Evolutionary conservation across 2,329 filamentous ascomycete genomes (phyloP).

Genomic region (Ilyonectria mors-panacis): DNA sequence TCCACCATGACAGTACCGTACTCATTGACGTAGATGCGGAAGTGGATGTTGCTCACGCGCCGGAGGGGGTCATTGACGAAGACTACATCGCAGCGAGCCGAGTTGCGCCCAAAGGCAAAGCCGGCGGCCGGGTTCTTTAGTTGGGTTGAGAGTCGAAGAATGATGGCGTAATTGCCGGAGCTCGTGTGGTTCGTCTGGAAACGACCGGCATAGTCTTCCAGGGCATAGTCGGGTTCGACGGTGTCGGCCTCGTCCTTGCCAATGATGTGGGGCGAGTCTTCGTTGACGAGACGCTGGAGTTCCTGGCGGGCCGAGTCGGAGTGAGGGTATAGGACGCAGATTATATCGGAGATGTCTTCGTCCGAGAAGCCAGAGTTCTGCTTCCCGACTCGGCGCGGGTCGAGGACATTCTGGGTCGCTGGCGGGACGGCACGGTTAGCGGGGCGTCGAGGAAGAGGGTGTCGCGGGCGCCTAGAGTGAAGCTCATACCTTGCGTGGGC

Average conservation of each 20-base stretch:
- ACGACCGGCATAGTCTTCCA: slow-evolving; percentile 64
- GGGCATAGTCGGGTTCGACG: slow-evolving; percentile 66
- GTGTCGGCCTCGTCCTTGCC: slow-evolving; percentile 64
- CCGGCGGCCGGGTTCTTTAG: slow-evolving; percentile 79
- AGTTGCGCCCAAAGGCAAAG: slow-evolving; percentile 89
- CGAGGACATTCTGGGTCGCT: slow-evolving; percentile 85
- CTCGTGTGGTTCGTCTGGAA: slow-evolving; percentile 63
- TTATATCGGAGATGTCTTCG: slow-evolving; percentile 87
- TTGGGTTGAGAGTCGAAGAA: slow-evolving; percentile 82
- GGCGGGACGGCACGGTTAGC: slow-evolving; percentile 34
- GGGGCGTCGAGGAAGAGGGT: slow-evolving; percentile 10
- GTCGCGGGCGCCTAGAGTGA: slow-evolving; percentile 13
- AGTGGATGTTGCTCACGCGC: slow-evolving; percentile 94
- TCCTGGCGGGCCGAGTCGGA: slow-evolving; percentile 81
- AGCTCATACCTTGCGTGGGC: slow-evolving; percentile 58
- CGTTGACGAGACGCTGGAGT: slow-evolving; percentile 67
- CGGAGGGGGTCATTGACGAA: slow-evolving; percentile 77
- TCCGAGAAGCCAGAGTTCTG: slow-evolving; percentile 88
- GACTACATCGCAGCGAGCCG: slow-evolving; percentile 78
- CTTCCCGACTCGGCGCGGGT: slow-evolving; percentile 83
- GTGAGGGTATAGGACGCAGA: slow-evolving; percentile 88
- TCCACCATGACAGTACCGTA: slow-evolving; percentile 91
- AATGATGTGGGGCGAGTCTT: slow-evolving; percentile 65
- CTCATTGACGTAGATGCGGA: slow-evolving; percentile 92
- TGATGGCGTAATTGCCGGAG: slow-evolving; percentile 77